Conservation (phyloP, 306 rosid species). For the Lablab purpureus region DNA sequence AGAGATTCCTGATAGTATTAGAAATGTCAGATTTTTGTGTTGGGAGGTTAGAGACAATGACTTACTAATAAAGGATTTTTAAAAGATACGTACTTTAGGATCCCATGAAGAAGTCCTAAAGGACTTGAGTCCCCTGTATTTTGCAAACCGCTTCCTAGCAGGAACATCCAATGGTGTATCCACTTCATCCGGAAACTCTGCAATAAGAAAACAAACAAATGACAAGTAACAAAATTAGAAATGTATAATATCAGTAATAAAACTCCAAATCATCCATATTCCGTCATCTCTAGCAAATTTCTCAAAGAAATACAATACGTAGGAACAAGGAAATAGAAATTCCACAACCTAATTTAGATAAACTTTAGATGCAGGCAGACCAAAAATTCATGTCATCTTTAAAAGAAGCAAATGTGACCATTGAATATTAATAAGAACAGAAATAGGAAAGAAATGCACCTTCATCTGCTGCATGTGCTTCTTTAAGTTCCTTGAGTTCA, state of each 20-base stretch:
- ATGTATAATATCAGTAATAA: conserved; percentile 14
- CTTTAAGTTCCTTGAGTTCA: conserved; percentile 84
- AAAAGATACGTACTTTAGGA: conserved; percentile 70
- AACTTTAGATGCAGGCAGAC: conserved; percentile 6
- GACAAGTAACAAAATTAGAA: conserved; percentile 9
- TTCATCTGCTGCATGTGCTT: conserved; percentile 93
- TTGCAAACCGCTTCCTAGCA: conserved; percentile 89
- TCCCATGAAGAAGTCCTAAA: conserved; percentile 98
- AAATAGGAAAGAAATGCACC: conserved; percentile 55
- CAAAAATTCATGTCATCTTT: background rate
- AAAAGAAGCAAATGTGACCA: background rate
- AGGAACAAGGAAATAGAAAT: conserved; percentile 18
- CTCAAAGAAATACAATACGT: background rate
- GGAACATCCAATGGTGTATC: conserved; percentile 89
- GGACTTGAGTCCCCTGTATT: conserved; percentile 96
- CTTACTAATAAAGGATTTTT: conserved; percentile 23
- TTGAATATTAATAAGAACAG: conserved; percentile 10
- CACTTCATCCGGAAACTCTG: conserved; percentile 97
- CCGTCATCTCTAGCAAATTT: conserved; percentile 8
- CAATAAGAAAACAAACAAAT: conserved; percentile 40
- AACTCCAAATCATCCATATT: conserved; percentile 21
- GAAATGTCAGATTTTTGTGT: conserved; percentile 34
- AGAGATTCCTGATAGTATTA: conserved; percentile 77
- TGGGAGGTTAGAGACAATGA: conserved; percentile 10
- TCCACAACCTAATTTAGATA: background rate